A percentile compares a stretch with the other conserved stretches of the same genome.
Evolutionary conservation across 352 stramenopile genomes (phyloP).

Genomic region (Peronospora belbahrii): DNA sequence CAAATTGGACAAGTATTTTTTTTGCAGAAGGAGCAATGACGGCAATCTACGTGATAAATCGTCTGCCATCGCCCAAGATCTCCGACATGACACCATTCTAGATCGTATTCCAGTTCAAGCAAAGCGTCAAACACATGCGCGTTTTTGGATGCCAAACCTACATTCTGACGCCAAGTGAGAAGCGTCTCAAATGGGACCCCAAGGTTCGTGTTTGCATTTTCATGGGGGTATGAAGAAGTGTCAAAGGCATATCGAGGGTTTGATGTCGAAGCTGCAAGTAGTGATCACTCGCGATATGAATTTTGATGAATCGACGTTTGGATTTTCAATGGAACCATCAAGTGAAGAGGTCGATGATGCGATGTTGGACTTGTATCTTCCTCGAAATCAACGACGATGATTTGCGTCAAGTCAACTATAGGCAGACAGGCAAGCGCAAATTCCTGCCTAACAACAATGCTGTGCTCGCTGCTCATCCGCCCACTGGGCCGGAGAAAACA

Average conservation of each 20-base stretch:
- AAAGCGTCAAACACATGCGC: neutral
- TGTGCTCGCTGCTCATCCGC: neutral
- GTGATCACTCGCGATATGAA: neutral
- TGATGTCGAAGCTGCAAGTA: neutral
- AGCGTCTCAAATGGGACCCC: too few species aligned
- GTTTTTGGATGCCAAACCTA: neutral
- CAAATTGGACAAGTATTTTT: too few species aligned
- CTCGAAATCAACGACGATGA: neutral
- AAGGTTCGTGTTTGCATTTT: too few species aligned
- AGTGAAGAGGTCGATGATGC: too few species aligned
- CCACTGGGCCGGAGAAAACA: neutral
- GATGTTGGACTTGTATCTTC: too few species aligned
- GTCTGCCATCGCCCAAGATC: too few species aligned
- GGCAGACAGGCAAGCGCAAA: neutral
- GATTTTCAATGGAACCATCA: neutral
- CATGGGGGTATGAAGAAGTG: neutral
- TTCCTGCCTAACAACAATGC: neutral
- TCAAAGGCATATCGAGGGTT: neutral
- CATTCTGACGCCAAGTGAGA: neutral
- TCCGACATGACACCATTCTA: neutral
- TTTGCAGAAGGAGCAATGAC: too few species aligned
- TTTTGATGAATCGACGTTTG: neutral
- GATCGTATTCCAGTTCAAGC: neutral
- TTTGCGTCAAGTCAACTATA: neutral
- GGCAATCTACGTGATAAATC: too few species aligned